phyloP scores from a whole-genome alignment of 2,329 filamentous ascomycete genomes.

The Myriangium duriaei region DNA sequence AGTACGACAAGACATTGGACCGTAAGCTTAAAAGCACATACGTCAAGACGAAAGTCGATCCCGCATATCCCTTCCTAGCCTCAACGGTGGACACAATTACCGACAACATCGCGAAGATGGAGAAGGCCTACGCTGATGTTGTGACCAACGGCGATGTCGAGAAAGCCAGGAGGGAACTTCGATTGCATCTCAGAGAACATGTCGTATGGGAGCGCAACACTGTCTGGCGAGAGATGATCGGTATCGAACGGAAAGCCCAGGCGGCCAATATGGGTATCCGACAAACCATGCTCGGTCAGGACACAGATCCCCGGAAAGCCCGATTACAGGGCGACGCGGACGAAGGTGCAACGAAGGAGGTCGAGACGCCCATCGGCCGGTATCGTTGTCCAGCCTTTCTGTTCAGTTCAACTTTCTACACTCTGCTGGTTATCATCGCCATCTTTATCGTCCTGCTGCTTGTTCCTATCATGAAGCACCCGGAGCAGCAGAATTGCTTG shows the following conservation, averaged over 20 bases:
- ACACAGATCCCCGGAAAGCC: conserved; percentile 53
- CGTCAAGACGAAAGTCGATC: conserved; percentile 58
- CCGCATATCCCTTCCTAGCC: conserved; percentile 69
- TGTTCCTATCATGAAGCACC: conserved; percentile 68
- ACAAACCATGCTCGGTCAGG: conserved; percentile 66
- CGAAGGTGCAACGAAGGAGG: conserved; percentile 51
- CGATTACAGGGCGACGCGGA: conserved; percentile 77
- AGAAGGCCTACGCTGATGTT: conserved; percentile 66
- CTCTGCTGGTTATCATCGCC: conserved; percentile 55
- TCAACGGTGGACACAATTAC: conserved; percentile 60
- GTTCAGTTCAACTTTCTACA: conserved; percentile 68
- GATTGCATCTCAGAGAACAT: conserved; percentile 85
- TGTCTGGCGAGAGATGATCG: conserved; percentile 98
- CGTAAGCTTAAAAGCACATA: conserved; percentile 67
- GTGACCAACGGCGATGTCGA: conserved; percentile 70
- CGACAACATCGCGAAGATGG: conserved; percentile 59
- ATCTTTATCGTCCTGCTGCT: conserved; percentile 64
- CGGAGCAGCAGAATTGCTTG: conserved; percentile 91
- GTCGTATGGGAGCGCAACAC: conserved; percentile 99
- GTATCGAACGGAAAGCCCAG: conserved; percentile 88
- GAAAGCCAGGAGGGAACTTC: conserved; percentile 69
- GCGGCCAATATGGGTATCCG: conserved; percentile 76
- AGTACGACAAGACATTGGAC: conserved; percentile 94
- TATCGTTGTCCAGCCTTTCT: conserved; percentile 71
- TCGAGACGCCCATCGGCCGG: conserved; percentile 68